Percentiles rank a stretch among this genome's conserved stretches.
These are phyloP conservation scores for Ramularia endophylla DNA, from an alignment of 2,329 filamentous ascomycete genomes.

Conservation along the genomic window DNA sequence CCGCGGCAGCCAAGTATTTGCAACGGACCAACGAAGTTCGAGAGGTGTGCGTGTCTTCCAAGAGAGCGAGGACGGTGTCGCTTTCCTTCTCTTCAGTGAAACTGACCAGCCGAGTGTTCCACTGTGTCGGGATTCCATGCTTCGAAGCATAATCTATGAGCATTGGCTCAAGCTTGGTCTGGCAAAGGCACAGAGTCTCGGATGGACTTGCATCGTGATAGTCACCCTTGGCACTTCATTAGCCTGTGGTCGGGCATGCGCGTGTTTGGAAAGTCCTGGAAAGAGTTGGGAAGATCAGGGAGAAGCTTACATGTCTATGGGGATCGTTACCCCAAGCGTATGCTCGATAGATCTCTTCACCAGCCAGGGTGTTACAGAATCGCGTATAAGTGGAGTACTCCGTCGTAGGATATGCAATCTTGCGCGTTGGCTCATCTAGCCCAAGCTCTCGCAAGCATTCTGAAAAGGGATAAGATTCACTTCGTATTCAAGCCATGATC, in stretches of 20 bases:
- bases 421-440: not conserved
- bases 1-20: slow-evolving; percentile 1
- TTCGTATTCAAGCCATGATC: too few species aligned
- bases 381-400: slow-evolving; percentile 3
- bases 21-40: slow-evolving; percentile 1
- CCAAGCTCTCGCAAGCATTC: slow-evolving; percentile 5
- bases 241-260: too few species aligned
- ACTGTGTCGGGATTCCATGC: not conserved
- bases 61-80: not conserved
- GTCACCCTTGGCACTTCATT: too few species aligned
- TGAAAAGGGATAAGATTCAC: too few species aligned
- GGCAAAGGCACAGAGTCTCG: slow-evolving; percentile 1
- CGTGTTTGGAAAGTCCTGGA: too few species aligned
- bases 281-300: too few species aligned
- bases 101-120: not conserved
- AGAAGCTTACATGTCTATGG: not conserved
- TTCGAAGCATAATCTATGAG: slow-evolving; percentile 1
- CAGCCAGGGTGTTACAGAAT: slow-evolving; percentile 4
- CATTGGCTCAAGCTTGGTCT: slow-evolving; percentile 3
- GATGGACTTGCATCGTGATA: slow-evolving; percentile 5
- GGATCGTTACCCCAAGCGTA: slow-evolving; percentile 5
- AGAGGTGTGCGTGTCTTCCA: slow-evolving; percentile 1
- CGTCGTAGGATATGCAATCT: not conserved
- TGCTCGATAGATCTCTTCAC: slow-evolving; percentile 5
- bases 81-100: not conserved